Conservation (phyloP, 1,139 yeast genomes). For the Nematodospora anomalae region DNA sequence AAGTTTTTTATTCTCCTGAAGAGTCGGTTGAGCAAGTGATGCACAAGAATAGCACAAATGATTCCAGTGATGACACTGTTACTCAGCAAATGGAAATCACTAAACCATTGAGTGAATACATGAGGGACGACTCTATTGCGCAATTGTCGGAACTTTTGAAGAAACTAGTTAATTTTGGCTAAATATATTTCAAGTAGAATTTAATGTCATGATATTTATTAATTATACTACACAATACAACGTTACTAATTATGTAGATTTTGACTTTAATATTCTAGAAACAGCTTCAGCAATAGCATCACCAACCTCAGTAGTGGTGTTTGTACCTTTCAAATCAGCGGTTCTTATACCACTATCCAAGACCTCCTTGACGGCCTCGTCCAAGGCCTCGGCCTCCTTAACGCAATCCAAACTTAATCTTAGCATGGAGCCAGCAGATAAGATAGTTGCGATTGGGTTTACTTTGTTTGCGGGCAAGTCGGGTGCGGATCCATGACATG, state of each 20-base stretch:
- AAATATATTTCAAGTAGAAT: too few species aligned
- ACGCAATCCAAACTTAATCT: constrained; percentile 79
- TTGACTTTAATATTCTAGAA: constrained; percentile 47
- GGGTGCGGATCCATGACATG: constrained; percentile 98
- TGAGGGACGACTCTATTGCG: constrained; percentile 32
- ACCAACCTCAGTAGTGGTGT: constrained; percentile 85
- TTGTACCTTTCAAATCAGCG: constrained; percentile 82
- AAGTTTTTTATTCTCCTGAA: constrained; percentile 20
- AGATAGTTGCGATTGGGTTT: constrained; percentile 91
- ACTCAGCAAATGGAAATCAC: constrained; percentile 18
- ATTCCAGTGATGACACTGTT: constrained; percentile 37
- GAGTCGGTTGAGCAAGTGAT: constrained; percentile 1
- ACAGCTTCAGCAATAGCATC: constrained; percentile 84
- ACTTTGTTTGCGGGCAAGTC: constrained; percentile 86
- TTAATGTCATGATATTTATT: too few species aligned
- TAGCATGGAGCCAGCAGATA: constrained; percentile 97
- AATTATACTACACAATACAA: too few species aligned
- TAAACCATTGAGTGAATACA: constrained; percentile 5
- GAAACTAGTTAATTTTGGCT: constrained; percentile 26
- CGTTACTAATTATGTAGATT: constrained; percentile 13
- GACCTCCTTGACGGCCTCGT: constrained; percentile 81
- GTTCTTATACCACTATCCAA: constrained; percentile 85
- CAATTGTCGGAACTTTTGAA: constrained; percentile 36
- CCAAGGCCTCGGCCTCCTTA: constrained; percentile 86
- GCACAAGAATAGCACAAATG: constrained; percentile 6